These are phyloP conservation scores for Pterula multifida DNA, from an alignment of 1,284 basidiomycete species.

Conservation along the genomic window DNA sequence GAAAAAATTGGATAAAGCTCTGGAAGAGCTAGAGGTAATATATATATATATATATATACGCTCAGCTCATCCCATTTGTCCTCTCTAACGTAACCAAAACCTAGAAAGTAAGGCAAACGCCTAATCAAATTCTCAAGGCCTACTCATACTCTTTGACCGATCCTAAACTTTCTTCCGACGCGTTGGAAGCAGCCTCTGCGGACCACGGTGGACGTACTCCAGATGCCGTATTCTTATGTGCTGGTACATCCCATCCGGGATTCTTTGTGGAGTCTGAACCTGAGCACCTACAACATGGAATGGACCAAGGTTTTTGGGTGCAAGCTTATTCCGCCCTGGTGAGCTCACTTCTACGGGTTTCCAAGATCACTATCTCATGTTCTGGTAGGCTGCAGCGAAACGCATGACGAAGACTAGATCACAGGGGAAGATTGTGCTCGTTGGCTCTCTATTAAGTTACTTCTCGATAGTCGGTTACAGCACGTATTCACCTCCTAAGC, in stretches of 20 bases:
- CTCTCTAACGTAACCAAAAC: neutral
- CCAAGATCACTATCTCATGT: neutral
- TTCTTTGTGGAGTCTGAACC: constrained; percentile 50
- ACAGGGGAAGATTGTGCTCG: constrained; percentile 59
- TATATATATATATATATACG: too few relatives aligned
- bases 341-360: constrained; percentile 11
- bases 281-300: constrained; percentile 37
- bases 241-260: constrained; percentile 47
- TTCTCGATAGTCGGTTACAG: constrained; percentile 80
- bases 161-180: constrained; percentile 29
- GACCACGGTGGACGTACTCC: constrained; percentile 35
- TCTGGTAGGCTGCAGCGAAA: constrained; percentile 31
- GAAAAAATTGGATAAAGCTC: constrained; percentile 38
- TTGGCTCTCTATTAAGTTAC: constrained; percentile 73
- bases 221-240: constrained; percentile 60
- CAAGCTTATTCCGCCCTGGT: constrained; percentile 46
- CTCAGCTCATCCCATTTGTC: constrained; percentile 5
- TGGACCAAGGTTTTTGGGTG: constrained; percentile 28
- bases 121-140: constrained; percentile 33
- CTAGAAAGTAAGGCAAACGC: constrained; percentile 24
- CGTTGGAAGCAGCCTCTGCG: constrained; percentile 34
- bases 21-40: constrained; percentile 41
- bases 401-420: constrained; percentile 35
- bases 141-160: constrained; percentile 44
- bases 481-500: constrained; percentile 82